phyloP scores from a whole-genome alignment of 805 yeast species.

The Saccharomyces kudriavzevii region DNA sequence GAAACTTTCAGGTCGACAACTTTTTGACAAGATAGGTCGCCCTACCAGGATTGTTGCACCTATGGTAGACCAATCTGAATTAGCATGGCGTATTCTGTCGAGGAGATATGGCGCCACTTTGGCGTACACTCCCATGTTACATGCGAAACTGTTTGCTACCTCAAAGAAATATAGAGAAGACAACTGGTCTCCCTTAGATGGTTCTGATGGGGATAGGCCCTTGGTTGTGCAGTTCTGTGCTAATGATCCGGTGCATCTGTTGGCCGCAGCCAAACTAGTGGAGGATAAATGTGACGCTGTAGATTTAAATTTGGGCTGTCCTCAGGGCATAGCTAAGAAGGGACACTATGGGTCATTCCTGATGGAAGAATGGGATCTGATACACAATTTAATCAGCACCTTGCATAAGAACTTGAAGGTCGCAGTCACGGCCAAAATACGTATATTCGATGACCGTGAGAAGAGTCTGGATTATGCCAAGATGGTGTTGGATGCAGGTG shows the following conservation, averaged over 20 bases:
- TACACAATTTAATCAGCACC: conserved; percentile 59
- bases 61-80: conserved; percentile 95
- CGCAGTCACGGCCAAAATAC: conserved; percentile 92
- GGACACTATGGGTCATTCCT: conserved; percentile 94
- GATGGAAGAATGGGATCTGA: conserved; percentile 94
- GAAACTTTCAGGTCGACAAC: conserved; percentile 49
- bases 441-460: conserved; percentile 78
- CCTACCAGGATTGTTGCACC: conserved; percentile 93
- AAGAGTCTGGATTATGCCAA: conserved; percentile 81
- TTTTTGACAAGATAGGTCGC: conserved; percentile 58
- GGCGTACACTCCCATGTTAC: conserved; percentile 95
- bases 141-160: conserved; percentile 82
- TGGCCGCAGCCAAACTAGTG: conserved; percentile 74
- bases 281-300: conserved; percentile 89
- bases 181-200: conserved; percentile 70
- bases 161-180: conserved; percentile 71
- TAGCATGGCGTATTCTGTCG: conserved; percentile 88
- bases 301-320: conserved; percentile 93
- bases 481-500: conserved; percentile 87
- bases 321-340: conserved; percentile 92
- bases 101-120: conserved; percentile 86
- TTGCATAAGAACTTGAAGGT: conserved; percentile 67
- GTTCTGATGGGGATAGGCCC: conserved; percentile 67
- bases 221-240: conserved; percentile 94
- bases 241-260: conserved; percentile 78